Evolutionary conservation across 768 basidiomycete genomes (phyloP).

Genomic region (Phaffia australis): DNA sequence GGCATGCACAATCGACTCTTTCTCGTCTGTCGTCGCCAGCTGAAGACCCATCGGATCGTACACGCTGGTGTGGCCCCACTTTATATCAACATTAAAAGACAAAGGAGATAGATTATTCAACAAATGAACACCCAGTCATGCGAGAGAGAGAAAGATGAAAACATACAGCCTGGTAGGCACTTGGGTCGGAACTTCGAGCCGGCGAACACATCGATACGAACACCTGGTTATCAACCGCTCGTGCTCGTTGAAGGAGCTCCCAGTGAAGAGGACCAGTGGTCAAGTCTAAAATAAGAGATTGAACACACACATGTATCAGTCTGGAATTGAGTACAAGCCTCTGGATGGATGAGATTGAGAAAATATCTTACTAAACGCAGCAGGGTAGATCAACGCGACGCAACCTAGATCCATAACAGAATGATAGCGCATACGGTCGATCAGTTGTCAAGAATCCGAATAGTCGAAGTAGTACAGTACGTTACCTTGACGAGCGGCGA

Average conservation of each 20-base stretch:
- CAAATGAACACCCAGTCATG: slow-evolving; percentile 38
- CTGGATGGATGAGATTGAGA: background rate
- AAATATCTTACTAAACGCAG: slow-evolving; percentile 57
- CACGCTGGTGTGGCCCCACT: slow-evolving; percentile 87
- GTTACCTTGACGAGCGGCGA: slow-evolving; percentile 71
- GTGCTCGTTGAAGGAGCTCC: slow-evolving; percentile 75
- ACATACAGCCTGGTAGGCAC: slow-evolving; percentile 60
- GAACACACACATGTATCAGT: background rate
- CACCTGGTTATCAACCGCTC: slow-evolving; percentile 95
- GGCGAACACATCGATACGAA: slow-evolving; percentile 93
- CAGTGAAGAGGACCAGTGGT: slow-evolving; percentile 95
- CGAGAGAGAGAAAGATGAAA: slow-evolving; percentile 3
- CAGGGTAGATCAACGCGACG: slow-evolving; percentile 79
- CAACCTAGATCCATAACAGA: slow-evolving; percentile 49
- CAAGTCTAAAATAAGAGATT: slow-evolving; percentile 32
- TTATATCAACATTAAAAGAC: slow-evolving; percentile 3
- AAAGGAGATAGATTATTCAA: slow-evolving; percentile 32
- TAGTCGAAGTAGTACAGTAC: background rate
- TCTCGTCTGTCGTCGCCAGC: slow-evolving; percentile 60
- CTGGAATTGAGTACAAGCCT: background rate
- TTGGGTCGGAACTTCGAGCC: slow-evolving; percentile 66
- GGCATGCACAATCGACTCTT: slow-evolving; percentile 65
- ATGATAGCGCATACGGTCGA: background rate
- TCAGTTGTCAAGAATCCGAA: background rate
- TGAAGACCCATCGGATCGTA: slow-evolving; percentile 81